Conservation (phyloP, 306 rosid genomes). For the Albizia julibrissin region DNA sequence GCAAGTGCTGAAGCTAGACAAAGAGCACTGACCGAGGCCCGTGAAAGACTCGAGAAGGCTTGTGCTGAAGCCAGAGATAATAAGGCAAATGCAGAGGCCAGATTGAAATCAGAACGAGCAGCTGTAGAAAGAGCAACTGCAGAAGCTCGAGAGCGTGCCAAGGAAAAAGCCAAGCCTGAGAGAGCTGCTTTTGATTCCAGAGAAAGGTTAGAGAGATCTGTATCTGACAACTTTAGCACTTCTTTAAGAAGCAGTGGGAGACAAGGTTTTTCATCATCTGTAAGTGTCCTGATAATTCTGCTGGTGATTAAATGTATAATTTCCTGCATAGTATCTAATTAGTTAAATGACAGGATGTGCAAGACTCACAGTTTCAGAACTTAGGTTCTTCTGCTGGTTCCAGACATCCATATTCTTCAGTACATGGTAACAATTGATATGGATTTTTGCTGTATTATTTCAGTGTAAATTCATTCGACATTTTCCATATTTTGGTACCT, state of each 20-base stretch:
- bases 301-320: background rate
- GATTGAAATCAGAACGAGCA: slow-evolving; percentile 83
- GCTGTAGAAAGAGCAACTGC: slow-evolving; percentile 91
- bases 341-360: slow-evolving; percentile 1
- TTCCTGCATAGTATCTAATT: background rate
- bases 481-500: slow-evolving; percentile 14
- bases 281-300: background rate
- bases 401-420: slow-evolving; percentile 57
- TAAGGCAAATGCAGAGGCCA: slow-evolving; percentile 75
- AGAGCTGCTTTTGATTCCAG: slow-evolving; percentile 64
- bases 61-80: slow-evolving; percentile 95
- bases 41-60: slow-evolving; percentile 93
- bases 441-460: slow-evolving; percentile 17
- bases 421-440: slow-evolving; percentile 60
- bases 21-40: slow-evolving; percentile 78
- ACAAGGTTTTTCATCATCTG: background rate
- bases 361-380: slow-evolving; percentile 1
- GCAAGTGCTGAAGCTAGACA: slow-evolving; percentile 87
- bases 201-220: slow-evolving; percentile 80
- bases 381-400: slow-evolving; percentile 43
- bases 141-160: slow-evolving; percentile 94
- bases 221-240: slow-evolving; percentile 60
- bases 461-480: slow-evolving; percentile 21
- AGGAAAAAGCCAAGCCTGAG: slow-evolving; percentile 74
- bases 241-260: slow-evolving; percentile 1